These are phyloP conservation scores for Chrysopogon serrulatus DNA, from an alignment of 176 grass and related monocot genomes.

Conservation along the genomic window DNA sequence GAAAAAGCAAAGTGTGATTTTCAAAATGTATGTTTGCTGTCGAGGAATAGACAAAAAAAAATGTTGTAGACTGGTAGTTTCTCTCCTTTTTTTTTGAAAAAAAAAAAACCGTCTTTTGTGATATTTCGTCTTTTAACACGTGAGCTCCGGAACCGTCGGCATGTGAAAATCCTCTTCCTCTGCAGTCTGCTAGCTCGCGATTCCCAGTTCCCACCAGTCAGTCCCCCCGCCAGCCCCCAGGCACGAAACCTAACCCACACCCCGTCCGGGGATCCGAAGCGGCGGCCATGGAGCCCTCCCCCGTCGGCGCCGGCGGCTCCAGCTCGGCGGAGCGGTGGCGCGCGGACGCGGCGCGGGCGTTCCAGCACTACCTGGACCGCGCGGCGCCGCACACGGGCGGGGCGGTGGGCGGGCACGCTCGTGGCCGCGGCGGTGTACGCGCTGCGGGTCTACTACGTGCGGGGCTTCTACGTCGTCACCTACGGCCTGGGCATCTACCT, in stretches of 20 bases:
- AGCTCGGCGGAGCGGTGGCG: slow-evolving; percentile 49
- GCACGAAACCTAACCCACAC: slow-evolving; percentile 20
- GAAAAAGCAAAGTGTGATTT: not conserved
- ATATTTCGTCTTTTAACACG: not conserved
- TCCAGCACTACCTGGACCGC: slow-evolving; percentile 90
- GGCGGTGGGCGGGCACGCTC: slow-evolving; percentile 63
- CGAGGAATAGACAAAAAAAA: not conserved
- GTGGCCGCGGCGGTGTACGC: slow-evolving; percentile 55
- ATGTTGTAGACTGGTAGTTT: not conserved
- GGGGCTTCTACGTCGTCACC: slow-evolving; percentile 86
- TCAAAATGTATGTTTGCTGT: not conserved
- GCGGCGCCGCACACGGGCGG: slow-evolving; percentile 64
- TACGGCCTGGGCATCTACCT: slow-evolving; percentile 95
- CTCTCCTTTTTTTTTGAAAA: not conserved
- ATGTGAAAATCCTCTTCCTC: not conserved
- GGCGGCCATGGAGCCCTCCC: slow-evolving; percentile 28
- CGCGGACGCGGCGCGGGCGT: slow-evolving; percentile 54
- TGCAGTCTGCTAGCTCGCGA: not conserved
- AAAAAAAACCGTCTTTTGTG: not conserved
- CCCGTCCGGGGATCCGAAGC: not conserved
- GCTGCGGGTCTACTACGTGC: slow-evolving; percentile 74
- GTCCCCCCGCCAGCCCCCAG: not conserved
- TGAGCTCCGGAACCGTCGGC: not conserved
- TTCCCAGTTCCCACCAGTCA: not conserved
- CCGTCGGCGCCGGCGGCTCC: slow-evolving; percentile 12